Percentiles rank a stretch among this genome's conserved stretches.
Evolutionary conservation across 2,329 filamentous ascomycete genomes (phyloP).

Genomic region (Calonectria honghensis): DNA sequence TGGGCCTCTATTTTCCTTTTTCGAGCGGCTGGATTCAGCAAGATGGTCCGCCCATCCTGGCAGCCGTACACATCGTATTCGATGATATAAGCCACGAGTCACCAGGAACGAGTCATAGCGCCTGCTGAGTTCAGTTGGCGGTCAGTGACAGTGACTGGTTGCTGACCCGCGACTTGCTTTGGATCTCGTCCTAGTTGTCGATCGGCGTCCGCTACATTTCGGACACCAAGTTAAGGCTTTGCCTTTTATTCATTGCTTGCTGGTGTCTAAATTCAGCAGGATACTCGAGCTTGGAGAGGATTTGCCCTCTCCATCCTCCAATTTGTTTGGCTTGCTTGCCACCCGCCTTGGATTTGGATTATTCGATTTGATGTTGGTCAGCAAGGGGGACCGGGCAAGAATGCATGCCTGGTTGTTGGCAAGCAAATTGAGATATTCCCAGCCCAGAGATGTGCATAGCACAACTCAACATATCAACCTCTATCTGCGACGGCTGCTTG

Average conservation of each 20-base stretch:
- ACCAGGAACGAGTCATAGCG: background rate
- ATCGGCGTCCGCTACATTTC: background rate
- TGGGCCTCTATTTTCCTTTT: slow-evolving; percentile 11
- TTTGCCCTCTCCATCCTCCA: background rate
- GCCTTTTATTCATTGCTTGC: background rate
- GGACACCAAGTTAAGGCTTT: background rate
- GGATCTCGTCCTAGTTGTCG: slow-evolving; percentile 1
- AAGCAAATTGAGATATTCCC: background rate
- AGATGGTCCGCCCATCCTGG: background rate
- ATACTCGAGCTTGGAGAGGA: background rate
- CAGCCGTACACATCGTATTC: background rate
- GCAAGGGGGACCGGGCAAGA: background rate
- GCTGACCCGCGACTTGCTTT: background rate
- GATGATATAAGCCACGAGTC: background rate
- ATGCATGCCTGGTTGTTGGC: background rate
- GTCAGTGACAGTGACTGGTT: background rate
- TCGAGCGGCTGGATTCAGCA: slow-evolving; percentile 17
- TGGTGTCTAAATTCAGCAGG: background rate
- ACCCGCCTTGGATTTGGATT: background rate
- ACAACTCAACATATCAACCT: background rate
- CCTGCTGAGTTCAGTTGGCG: background rate
- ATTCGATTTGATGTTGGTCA: too few relatives aligned
- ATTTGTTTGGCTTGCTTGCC: background rate
- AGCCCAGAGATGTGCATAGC: background rate
- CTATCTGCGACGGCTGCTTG: slow-evolving; percentile 1